Base-by-base conservation (phyloP, 2,329 filamentous ascomycete genomes). In the Penicillium digitatum region DNA sequence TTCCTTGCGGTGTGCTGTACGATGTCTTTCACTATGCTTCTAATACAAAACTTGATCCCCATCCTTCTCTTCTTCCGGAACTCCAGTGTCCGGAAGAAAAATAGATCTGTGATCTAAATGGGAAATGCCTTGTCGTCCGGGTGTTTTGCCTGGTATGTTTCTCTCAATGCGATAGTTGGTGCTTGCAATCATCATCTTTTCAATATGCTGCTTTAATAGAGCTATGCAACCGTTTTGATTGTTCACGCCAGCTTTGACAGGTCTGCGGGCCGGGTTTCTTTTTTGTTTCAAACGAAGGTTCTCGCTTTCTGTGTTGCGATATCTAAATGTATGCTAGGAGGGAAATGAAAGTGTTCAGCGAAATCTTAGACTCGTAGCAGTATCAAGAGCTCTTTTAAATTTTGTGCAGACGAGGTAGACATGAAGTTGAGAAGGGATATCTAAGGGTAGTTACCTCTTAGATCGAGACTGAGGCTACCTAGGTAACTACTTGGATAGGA, bases 1-100 rank as follows among this genome's bases (percentile, higher is more conserved):
- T 55, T 40, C n/a, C 46, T 57, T 24, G 49, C 44, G 55, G 52
- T 56, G 60, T 56, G 60, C 52, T 63, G 58, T 61, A 63, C 55
- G 62, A 54, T 59, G 48, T 56, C 49, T 59, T 47, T 50, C 45
- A 60, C 50, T 65, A 63, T 61, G 57, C 54, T 63, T 62, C 60
- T 65, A 65, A 65, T 65, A 62, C 53, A 52, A 48, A 50, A 52
- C 47, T 58, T 46, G 34, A 29, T 55, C 44, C 29, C 44, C 32
- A 49, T 46, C 35, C 52, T 52, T 45, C 29, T 44, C 32, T 54
- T 55, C 46, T 58, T 48, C 31, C 42, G 16, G 43, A 57, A 44
- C 38, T 40, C 44, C 53, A 52, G 26, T 32, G 46, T 32, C 22
- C 22, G 50, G 52, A 53, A 60, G 39, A 31, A 56, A 31, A 52